A percentile compares a stretch with the other conserved stretches of the same genome.
phyloP scores from a whole-genome alignment of 108 stramenopile genomes.

The Pseudonitzschia pungens region DNA sequence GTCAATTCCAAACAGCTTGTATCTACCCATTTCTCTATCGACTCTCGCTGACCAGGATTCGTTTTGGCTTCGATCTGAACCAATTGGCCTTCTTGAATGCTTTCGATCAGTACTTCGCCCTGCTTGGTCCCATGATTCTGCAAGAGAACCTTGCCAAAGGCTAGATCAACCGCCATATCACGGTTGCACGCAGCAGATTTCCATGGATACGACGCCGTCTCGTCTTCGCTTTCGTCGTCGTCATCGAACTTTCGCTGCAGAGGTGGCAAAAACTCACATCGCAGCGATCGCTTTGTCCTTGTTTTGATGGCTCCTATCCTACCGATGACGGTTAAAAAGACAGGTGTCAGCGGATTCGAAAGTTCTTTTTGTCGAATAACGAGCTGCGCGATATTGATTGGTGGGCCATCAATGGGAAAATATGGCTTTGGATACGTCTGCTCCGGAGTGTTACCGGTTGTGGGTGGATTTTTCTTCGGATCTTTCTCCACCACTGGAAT shows the following conservation, averaged over 20 bases:
- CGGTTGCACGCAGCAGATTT: constrained; percentile 10
- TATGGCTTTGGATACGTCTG: constrained; percentile 15
- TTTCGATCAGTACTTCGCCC: constrained; percentile 23
- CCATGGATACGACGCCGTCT: constrained; percentile 25
- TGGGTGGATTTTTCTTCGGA: not conserved
- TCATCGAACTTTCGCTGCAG: not conserved
- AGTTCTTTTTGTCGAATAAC: constrained; percentile 18
- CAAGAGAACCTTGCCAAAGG: constrained; percentile 27
- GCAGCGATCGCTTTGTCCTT: constrained; percentile 26
- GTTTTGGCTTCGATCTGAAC: constrained; percentile 32
- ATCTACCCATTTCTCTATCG: constrained; percentile 32
- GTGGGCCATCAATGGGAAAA: constrained; percentile 15
- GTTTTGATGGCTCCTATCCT: constrained; percentile 22
- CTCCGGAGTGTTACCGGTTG: not conserved
- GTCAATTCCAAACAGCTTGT: constrained; percentile 34
- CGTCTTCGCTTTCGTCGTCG: not conserved
- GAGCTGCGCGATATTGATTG: constrained; percentile 17
- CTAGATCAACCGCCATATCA: constrained; percentile 30
- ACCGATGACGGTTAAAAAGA: constrained; percentile 19
- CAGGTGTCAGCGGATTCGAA: constrained; percentile 26
- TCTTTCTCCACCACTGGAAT: not conserved
- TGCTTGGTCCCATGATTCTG: constrained; percentile 15
- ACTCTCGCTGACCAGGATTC: constrained; percentile 29
- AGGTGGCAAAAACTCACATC: constrained; percentile 30
- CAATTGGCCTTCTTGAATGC: constrained; percentile 25